A percentile compares a stretch with the other conserved stretches of the same genome.
These are phyloP conservation scores for Pseudoneurospora amorphoporcata DNA, from an alignment of 495 filamentous ascomycete genomes.

Conservation along the genomic window DNA sequence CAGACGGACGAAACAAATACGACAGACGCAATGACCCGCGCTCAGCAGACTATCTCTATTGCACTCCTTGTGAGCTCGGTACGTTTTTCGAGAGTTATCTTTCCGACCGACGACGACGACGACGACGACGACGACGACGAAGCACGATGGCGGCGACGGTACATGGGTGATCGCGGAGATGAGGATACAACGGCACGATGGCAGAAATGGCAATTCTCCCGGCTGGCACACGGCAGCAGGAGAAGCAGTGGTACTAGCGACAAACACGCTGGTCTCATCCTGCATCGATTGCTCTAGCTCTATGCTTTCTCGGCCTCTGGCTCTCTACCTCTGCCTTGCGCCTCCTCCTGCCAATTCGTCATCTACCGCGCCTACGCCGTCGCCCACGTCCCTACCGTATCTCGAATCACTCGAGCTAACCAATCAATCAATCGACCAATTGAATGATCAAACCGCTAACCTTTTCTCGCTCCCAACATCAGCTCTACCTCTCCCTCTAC, in stretches of 20 bases:
- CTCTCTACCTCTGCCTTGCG: not conserved
- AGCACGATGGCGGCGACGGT: not conserved
- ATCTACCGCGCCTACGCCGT: not conserved
- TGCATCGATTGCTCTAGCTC: not conserved
- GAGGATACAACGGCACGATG: not conserved
- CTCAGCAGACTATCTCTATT: constrained; percentile 83
- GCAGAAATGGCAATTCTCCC: not conserved
- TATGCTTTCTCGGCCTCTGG: not conserved
- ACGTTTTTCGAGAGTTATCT: constrained; percentile 1
- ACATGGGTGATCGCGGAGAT: not conserved
- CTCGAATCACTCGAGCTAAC: not conserved
- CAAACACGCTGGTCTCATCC: not conserved
- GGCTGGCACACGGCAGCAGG: not conserved
- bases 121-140: not conserved
- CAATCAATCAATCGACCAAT: not conserved
- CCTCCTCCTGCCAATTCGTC: not conserved
- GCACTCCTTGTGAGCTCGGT: constrained; percentile 82
- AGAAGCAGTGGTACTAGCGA: not conserved
- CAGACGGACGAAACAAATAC: not conserved
- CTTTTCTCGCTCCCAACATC: constrained; percentile 3
- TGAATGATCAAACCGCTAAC: not conserved
- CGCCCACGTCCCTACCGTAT: not conserved
- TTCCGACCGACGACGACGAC: not conserved
- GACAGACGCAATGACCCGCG: constrained; percentile 65
- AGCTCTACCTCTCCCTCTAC: constrained; percentile 86